A percentile compares a stretch with the other conserved stretches of the same genome.
These are phyloP conservation scores for Bipolaris oryzae DNA, from an alignment of 2,329 filamentous ascomycete genomes.

Conservation along the genomic window DNA sequence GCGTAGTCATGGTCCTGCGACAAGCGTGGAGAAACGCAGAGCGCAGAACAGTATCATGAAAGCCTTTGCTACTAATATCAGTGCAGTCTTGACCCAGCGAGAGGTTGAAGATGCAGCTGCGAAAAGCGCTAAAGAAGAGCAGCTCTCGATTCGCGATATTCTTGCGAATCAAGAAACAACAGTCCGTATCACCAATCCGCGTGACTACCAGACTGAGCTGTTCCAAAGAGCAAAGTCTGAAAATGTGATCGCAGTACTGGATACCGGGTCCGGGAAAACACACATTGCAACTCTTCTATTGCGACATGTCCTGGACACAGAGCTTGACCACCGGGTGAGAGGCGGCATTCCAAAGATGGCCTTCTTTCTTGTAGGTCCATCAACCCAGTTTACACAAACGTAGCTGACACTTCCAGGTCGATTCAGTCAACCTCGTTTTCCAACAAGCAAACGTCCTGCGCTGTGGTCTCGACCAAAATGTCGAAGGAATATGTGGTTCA, in stretches of 20 bases:
- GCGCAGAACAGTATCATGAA: constrained; percentile 53
- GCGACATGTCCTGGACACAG: constrained; percentile 74
- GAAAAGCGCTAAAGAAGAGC: constrained; percentile 52
- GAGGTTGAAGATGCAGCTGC: constrained; percentile 46
- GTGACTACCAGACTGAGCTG: constrained; percentile 90
- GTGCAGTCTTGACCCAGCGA: constrained; percentile 50
- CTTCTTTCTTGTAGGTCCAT: constrained; percentile 74
- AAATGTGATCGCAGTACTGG: constrained; percentile 91
- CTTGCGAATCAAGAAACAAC: constrained; percentile 59
- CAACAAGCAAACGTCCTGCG: constrained; percentile 86
- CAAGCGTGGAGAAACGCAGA: constrained; percentile 46
- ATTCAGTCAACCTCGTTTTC: constrained; percentile 87
- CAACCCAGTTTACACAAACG: no score
- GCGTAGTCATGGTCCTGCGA: constrained; percentile 30
- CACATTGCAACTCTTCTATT: constrained; percentile 90
- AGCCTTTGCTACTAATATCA: constrained; percentile 51
- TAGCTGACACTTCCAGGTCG: constrained; percentile 59
- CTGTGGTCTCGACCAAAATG: constrained; percentile 77
- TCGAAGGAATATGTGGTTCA: constrained; percentile 76
- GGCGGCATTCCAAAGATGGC: constrained; percentile 69
- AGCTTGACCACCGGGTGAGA: constrained; percentile 70
- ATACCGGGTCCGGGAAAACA: constrained; percentile 96
- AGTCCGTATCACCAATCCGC: constrained; percentile 73
- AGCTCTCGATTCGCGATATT: constrained; percentile 60
- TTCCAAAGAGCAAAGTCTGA: constrained; percentile 83